Evolutionary conservation across 2,329 filamentous ascomycete genomes (phyloP).

Genomic region (Blastomyces parvus): DNA sequence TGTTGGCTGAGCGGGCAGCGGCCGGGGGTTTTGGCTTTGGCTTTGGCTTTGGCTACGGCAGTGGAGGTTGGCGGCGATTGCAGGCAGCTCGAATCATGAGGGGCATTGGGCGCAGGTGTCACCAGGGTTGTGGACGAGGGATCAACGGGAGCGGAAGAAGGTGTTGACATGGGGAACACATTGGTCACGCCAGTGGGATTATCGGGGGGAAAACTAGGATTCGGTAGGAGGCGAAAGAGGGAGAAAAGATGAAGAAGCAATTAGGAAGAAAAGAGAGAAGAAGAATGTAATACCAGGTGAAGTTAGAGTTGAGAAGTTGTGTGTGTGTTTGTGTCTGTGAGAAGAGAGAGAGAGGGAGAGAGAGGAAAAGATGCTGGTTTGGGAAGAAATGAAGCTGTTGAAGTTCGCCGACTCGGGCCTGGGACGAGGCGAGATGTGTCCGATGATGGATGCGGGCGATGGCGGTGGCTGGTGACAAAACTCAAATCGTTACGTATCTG

Average conservation of each 20-base stretch:
- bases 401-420: neutral
- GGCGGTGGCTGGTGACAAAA: conserved; percentile 3
- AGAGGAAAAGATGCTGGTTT: too few species aligned
- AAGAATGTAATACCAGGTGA: too few species aligned
- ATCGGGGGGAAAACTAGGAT: conserved; percentile 1
- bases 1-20: conserved; percentile 7
- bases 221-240: neutral
- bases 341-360: neutral
- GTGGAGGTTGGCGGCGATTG: conserved; percentile 19
- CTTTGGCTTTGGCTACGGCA: neutral
- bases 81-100: conserved; percentile 28
- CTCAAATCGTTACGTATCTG: neutral
- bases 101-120: conserved; percentile 35
- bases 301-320: too few species aligned
- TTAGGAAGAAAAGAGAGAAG: neutral
- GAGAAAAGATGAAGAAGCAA: too few species aligned
- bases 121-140: conserved; percentile 35
- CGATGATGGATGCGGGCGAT: neutral
- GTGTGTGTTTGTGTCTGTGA: too few species aligned
- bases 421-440: neutral
- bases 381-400: neutral
- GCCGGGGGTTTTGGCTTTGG: neutral
- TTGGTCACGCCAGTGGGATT: conserved; percentile 31
- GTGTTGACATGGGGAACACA: conserved; percentile 44
- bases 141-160: conserved; percentile 35